Percentiles rank a stretch among this genome's conserved stretches.
phyloP scores from a whole-genome alignment of 2,329 filamentous ascomycete genomes.

The Claviceps quebecensis region DNA sequence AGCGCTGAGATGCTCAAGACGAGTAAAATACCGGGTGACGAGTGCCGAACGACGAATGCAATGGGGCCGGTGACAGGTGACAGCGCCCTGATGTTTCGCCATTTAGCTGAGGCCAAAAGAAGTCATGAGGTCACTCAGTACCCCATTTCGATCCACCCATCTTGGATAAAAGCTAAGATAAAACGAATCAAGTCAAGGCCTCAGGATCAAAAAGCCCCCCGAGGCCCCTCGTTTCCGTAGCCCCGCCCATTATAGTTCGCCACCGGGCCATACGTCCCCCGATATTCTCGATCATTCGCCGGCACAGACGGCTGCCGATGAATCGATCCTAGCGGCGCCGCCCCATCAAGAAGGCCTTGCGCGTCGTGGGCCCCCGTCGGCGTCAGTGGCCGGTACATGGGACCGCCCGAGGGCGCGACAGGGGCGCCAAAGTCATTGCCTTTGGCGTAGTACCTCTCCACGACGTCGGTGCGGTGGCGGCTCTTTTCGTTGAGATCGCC shows the following conservation, averaged over 20 bases:
- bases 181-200: no score
- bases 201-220: background rate
- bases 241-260: constrained; percentile 4
- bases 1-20: background rate
- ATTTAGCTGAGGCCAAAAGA: background rate
- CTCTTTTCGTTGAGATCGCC: constrained; percentile 24
- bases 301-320: constrained; percentile 8
- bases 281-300: constrained; percentile 3
- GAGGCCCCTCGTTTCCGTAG: constrained; percentile 4
- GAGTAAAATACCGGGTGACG: background rate
- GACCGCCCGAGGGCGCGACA: constrained; percentile 14
- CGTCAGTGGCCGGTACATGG: constrained; percentile 24
- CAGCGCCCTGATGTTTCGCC: background rate
- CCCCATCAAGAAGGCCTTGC: constrained; percentile 24
- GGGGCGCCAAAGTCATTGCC: constrained; percentile 11
- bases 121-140: no score
- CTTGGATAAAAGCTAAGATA: no score
- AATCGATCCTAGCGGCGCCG: constrained; percentile 24
- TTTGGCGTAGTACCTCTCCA: constrained; percentile 19
- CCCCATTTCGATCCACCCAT: no score
- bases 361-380: constrained; percentile 20
- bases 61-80: background rate
- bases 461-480: constrained; percentile 15
- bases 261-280: constrained; percentile 7
- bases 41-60: background rate